Evolutionary conservation across 1,139 yeast species (phyloP).

Genomic region (Tardiomyces depauwii): DNA sequence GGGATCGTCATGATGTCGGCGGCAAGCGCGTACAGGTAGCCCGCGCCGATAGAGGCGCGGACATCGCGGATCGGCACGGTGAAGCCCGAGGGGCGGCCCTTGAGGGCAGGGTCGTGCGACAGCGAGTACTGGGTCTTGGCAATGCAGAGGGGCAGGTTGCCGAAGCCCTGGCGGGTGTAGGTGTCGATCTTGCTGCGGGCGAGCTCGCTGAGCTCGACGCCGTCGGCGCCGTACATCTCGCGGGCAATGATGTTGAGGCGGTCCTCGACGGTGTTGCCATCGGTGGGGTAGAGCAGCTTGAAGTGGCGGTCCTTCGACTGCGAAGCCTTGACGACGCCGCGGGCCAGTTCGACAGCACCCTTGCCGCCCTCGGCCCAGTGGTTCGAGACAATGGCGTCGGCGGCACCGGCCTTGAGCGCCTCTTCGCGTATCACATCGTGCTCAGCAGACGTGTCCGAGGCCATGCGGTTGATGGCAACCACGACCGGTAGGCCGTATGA

Average conservation of each 20-base stretch:
- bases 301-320: constrained; percentile 40
- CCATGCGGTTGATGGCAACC: constrained; percentile 90
- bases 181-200: constrained; percentile 77
- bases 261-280: constrained; percentile 51
- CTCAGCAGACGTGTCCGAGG: constrained; percentile 74
- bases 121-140: constrained; percentile 97
- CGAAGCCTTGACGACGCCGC: constrained; percentile 73
- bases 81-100: constrained; percentile 94
- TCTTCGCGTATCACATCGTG: constrained; percentile 76
- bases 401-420: constrained; percentile 88
- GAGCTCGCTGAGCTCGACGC: constrained; percentile 74
- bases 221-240: constrained; percentile 91
- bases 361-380: constrained; percentile 98
- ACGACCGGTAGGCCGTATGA: constrained; percentile 87
- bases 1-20: constrained; percentile 98
- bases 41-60: constrained; percentile 93
- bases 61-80: constrained; percentile 91
- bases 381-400: constrained; percentile 85
- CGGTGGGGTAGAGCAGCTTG: constrained; percentile 63
- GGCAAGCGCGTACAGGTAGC: constrained; percentile 90
- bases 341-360: constrained; percentile 83
- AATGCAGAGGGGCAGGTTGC: constrained; percentile 86
- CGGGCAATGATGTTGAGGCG: constrained; percentile 77
- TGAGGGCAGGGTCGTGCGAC: constrained; percentile 85
- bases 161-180: constrained; percentile 85